Base-by-base conservation (phyloP, 2,329 filamentous ascomycete species). In the Ilyonectria sp. region DNA sequence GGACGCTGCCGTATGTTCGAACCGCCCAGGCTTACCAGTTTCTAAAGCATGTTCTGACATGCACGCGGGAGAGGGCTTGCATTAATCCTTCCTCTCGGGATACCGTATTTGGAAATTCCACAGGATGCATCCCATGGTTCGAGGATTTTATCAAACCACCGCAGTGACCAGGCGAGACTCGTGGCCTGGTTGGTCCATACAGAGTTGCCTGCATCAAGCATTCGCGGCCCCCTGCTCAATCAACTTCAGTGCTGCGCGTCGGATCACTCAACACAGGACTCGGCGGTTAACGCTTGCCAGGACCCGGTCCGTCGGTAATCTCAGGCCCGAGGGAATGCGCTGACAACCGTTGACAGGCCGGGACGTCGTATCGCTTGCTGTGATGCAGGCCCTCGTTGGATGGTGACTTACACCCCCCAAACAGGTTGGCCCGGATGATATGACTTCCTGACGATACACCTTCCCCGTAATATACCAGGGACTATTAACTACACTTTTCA, bases 41-140 rank as follows among this genome's bases (percentile, higher is more conserved):
- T 47, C 56, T 67, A 35, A 60, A 17, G 26, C 49, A 55, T 49
- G n/a, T 10, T 47, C 53, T 26, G 7, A 31, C 43, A 37, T 65
- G 60, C 57, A 44, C 50, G 33, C 47, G 29, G 33, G 26, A 55
- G 21, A 62, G 46, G 52, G 60, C 60, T 62, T 71, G 56, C 53
- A 63, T 58, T 31, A 11, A 69, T 19, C 35, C 33, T 49, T 47
- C 53, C 17, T 53, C 10, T 31, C 61, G 60, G 67, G 46, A 67
- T 60, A 23, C 49, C 56, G 10, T 52, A 49, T 71, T 66, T 31
- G 67, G 69, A 33, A 69, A 33, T 54, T 54, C 64, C 50, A 60
- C 21, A 47, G 50, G 54, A 63, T 65, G 60, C 33, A 40, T 47
- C 59, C 65, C 55, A 44, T 64, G 49, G 44, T 46, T 53, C 44